Conservation (phyloP, 2,329 filamentous ascomycete genomes). For the Microcyclospora tardicrescens region DNA sequence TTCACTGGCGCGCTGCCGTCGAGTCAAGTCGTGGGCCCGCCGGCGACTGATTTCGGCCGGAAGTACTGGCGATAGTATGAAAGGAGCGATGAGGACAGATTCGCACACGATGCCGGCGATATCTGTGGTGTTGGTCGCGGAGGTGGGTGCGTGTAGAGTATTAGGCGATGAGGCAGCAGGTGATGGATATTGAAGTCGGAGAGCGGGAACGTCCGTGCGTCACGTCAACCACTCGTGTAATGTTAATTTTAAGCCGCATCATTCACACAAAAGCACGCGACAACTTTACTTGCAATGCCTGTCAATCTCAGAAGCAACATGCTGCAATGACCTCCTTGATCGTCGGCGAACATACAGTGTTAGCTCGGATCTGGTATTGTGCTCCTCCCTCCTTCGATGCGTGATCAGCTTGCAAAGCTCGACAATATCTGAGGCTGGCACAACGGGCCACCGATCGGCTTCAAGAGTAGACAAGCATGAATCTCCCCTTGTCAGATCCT, state of each 20-base stretch:
- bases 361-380: no score
- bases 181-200: background rate
- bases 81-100: conserved; percentile 1
- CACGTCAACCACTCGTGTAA: background rate
- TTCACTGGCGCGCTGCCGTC: conserved; percentile 2
- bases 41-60: conserved; percentile 12
- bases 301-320: no score
- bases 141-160: conserved; percentile 3
- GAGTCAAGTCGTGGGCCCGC: conserved; percentile 18
- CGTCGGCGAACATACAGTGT: no score
- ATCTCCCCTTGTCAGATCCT: conserved; percentile 58
- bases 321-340: no score
- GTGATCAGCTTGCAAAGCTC: no score
- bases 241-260: background rate
- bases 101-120: conserved; percentile 17
- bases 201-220: background rate
- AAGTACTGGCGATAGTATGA: background rate
- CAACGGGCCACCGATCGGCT: background rate
- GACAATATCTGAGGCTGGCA: no score
- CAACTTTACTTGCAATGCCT: background rate
- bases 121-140: conserved; percentile 13
- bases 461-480: conserved; percentile 39
- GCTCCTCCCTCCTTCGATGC: no score
- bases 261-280: conserved; percentile 1
- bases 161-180: background rate